Conservation (phyloP, 257 asterid genomes). For the Salvia rosmarinus region DNA sequence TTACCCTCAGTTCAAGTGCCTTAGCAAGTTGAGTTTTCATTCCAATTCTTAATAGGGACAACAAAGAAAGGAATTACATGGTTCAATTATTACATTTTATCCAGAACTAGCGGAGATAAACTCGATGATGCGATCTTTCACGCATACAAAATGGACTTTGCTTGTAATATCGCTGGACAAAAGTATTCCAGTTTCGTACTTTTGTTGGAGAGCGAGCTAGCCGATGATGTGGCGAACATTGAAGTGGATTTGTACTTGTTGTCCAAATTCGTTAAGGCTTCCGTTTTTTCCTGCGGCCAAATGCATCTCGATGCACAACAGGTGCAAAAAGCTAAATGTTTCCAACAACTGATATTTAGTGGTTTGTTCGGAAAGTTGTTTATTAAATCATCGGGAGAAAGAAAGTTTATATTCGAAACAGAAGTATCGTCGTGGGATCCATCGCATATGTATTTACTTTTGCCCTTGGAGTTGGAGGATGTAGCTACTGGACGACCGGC, state of each 20-base stretch:
- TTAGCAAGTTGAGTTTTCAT: slow-evolving; percentile 6
- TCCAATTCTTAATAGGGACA: slow-evolving; percentile 60
- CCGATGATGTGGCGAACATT: slow-evolving; percentile 85
- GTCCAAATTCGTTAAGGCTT: slow-evolving; percentile 63
- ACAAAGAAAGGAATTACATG: slow-evolving; percentile 96
- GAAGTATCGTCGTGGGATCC: slow-evolving; percentile 66
- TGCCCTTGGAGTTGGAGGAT: slow-evolving; percentile 61
- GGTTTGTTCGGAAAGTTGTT: slow-evolving; percentile 83
- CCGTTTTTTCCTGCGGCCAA: slow-evolving; percentile 59
- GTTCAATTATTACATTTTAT: slow-evolving; percentile 55
- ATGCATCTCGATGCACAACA: slow-evolving; percentile 62
- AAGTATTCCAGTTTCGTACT: slow-evolving; percentile 72
- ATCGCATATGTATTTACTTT: slow-evolving; percentile 79
- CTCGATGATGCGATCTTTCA: slow-evolving; percentile 50
- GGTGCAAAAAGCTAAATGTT: slow-evolving; percentile 77
- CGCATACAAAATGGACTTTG: slow-evolving; percentile 74
- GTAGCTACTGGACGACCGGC: slow-evolving; percentile 30
- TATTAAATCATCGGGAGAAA: slow-evolving; percentile 58
- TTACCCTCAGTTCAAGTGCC: slow-evolving; percentile 6
- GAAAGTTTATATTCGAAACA: slow-evolving; percentile 60
- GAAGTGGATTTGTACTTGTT: slow-evolving; percentile 72
- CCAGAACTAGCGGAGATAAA: slow-evolving; percentile 76
- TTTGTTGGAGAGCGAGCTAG: slow-evolving; percentile 75
- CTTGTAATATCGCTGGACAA: slow-evolving; percentile 55
- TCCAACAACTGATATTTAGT: slow-evolving; percentile 82